Evolutionary conservation across 208 protist species (phyloP).

Genomic region (Plasmodiophora brassicae): DNA sequence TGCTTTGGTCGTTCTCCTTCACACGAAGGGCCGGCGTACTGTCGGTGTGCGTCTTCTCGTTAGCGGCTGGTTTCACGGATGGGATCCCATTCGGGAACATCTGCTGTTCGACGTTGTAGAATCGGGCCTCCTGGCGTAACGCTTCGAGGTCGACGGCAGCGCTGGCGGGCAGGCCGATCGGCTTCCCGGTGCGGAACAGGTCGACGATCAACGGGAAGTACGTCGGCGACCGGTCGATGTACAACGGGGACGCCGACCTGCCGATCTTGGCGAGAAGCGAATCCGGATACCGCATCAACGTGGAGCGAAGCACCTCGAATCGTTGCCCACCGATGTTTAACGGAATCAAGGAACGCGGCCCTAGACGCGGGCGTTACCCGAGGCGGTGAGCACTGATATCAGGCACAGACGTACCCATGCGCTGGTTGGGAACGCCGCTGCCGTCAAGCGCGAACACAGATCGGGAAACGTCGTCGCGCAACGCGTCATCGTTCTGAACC

Average conservation of each 20-base stretch:
- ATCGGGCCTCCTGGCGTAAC: not conserved
- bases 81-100: not conserved
- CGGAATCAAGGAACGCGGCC: not conserved
- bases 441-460: not conserved
- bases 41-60: not conserved
- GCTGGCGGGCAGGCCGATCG: not conserved
- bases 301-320: not conserved
- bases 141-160: not conserved
- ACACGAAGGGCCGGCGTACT: not conserved
- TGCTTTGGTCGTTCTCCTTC: not conserved
- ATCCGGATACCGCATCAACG: not conserved
- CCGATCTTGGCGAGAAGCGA: not conserved
- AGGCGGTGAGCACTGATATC: not conserved
- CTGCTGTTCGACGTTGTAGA: constrained; percentile 9
- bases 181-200: not conserved
- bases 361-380: not conserved
- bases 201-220: not conserved
- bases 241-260: not conserved
- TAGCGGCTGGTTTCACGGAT: not conserved
- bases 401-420: not conserved
- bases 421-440: not conserved
- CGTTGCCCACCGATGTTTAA: not conserved
- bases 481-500: not conserved
- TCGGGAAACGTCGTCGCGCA: not conserved
- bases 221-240: not conserved